Evolutionary conservation across 106 monocot genomes (phyloP).

Genomic region (Dendrobium officinale): DNA sequence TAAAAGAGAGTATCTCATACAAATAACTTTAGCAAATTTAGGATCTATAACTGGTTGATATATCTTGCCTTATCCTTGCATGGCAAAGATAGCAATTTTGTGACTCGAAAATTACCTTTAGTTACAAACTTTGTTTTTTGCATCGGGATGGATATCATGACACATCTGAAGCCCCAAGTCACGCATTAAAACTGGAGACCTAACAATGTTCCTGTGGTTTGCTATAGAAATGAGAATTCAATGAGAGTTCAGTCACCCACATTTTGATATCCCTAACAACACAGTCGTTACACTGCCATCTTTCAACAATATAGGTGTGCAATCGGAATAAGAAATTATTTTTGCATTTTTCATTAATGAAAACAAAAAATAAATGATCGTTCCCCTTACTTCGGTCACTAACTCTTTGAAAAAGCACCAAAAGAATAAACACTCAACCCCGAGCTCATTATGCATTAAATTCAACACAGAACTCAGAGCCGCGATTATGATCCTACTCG

Average conservation of each 20-base stretch:
- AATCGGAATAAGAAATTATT: not conserved
- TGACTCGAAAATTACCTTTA: slow-evolving; percentile 38
- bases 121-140: slow-evolving; percentile 78
- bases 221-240: slow-evolving; percentile 28
- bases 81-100: too few species aligned
- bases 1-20: too few species aligned
- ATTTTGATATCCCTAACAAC: not conserved
- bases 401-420: not conserved
- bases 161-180: slow-evolving; percentile 99
- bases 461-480: not conserved
- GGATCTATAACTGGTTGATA: too few species aligned
- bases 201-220: slow-evolving; percentile 93
- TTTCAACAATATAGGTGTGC: not conserved
- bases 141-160: slow-evolving; percentile 90
- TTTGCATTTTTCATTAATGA: not conserved
- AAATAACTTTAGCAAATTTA: too few species aligned
- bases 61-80: too few species aligned
- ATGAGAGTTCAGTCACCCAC: not conserved
- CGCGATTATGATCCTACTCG: not conserved
- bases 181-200: slow-evolving; percentile 80
- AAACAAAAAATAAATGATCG: not conserved
- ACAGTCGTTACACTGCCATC: not conserved
- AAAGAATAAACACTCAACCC: not conserved
- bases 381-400: not conserved
- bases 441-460: not conserved